Percentiles rank a stretch among this genome's conserved stretches.
Conservation (phyloP, 495 filamentous ascomycete species). For the Penicillium samsonianum region DNA sequence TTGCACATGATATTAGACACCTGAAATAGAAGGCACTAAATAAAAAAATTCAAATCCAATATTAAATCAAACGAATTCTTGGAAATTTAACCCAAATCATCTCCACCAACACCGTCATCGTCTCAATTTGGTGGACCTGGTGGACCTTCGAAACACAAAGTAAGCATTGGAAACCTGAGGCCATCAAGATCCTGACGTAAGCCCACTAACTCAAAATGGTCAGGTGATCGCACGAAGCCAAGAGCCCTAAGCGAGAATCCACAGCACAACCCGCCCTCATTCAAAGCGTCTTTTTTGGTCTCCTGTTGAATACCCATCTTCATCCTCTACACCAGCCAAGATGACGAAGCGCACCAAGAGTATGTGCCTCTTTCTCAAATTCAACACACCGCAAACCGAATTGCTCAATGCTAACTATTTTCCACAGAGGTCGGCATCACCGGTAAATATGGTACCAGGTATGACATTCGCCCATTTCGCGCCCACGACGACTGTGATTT, state of each 20-base stretch:
- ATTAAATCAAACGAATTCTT: neutral
- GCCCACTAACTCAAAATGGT: conserved; percentile 19
- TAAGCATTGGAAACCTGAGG: conserved; percentile 12
- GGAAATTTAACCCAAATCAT: neutral
- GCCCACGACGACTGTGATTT: conserved; percentile 27
- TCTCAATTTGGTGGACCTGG: too few species aligned
- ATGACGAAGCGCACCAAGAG: conserved; percentile 98
- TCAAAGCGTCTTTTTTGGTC: conserved; percentile 43
- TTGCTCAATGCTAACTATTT: conserved; percentile 36
- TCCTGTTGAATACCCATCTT: conserved; percentile 47
- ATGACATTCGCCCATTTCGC: conserved; percentile 38
- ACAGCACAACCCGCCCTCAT: conserved; percentile 48
- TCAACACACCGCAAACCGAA: neutral
- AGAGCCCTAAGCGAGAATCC: conserved; percentile 49
- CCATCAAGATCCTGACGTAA: conserved; percentile 14
- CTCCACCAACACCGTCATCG: conserved; percentile 7
- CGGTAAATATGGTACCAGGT: conserved; percentile 72
- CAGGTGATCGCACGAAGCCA: conserved; percentile 32
- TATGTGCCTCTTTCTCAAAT: conserved; percentile 35
- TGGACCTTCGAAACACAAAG: conserved; percentile 10
- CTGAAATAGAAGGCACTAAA: conserved; percentile 6
- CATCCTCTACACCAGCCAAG: conserved; percentile 56
- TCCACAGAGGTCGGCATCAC: conserved; percentile 78
- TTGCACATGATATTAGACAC: neutral
- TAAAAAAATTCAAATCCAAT: neutral